These are phyloP conservation scores for Dactylellina cionopaga DNA, from an alignment of 2,329 filamentous ascomycete genomes.

Conservation along the genomic window DNA sequence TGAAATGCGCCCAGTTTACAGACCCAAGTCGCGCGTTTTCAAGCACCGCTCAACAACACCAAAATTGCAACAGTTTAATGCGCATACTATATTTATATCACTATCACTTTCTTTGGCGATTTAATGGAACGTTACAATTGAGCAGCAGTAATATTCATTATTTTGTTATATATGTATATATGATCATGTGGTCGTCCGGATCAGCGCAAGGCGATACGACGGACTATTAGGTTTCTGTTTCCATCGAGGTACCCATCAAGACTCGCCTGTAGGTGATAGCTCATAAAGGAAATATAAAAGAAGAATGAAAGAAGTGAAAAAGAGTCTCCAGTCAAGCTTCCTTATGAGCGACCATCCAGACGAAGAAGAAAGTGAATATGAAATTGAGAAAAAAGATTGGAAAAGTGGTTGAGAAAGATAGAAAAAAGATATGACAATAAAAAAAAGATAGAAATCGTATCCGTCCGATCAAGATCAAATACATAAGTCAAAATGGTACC, in stretches of 20 bases:
- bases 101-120: background rate
- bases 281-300: constrained; percentile 9
- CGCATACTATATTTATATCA: background rate
- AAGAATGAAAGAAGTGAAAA: constrained; percentile 12
- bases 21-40: constrained; percentile 6
- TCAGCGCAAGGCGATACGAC: constrained; percentile 52
- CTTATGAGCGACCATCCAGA: constrained; percentile 49
- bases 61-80: constrained; percentile 19
- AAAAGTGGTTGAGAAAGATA: constrained; percentile 8
- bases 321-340: constrained; percentile 44
- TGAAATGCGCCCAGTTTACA: constrained; percentile 31
- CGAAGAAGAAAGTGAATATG: constrained; percentile 34
- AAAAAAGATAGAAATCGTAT: constrained; percentile 3
- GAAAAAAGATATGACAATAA: constrained; percentile 15
- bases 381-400: background rate
- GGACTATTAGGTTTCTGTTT: constrained; percentile 50
- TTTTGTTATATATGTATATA: constrained; percentile 16
- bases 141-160: constrained; percentile 51
- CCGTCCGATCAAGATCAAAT: constrained; percentile 28
- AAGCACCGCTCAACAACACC: constrained; percentile 19
- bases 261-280: constrained; percentile 29
- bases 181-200: constrained; percentile 50
- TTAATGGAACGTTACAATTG: constrained; percentile 7
- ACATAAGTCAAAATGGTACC: constrained; percentile 18
- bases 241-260: constrained; percentile 47